phyloP scores from a whole-genome alignment of 2,329 filamentous ascomycete genomes.

The Aspergillus tanneri region DNA sequence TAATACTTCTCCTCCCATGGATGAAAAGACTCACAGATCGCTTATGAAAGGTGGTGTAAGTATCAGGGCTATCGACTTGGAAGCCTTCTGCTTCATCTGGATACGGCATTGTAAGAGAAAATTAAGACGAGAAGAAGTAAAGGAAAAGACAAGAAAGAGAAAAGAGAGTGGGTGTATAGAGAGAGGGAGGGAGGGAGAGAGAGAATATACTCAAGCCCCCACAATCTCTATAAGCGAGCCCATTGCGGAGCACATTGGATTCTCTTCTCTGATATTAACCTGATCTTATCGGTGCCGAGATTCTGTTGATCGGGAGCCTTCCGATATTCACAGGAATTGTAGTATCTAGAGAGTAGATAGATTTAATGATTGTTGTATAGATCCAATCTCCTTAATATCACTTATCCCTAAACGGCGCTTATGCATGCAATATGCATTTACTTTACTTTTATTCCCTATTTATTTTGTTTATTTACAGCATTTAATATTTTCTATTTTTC shows the following conservation, averaged over 20 bases:
- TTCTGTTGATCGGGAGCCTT: no score
- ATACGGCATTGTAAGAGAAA: constrained; percentile 41
- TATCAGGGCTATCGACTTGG: constrained; percentile 63
- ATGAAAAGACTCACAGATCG: constrained; percentile 46
- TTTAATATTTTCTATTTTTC: no score
- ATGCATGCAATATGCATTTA: no score
- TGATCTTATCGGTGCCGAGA: no score
- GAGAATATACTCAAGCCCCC: background rate
- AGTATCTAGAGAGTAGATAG: no score
- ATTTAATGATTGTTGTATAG: no score
- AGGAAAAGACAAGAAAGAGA: background rate
- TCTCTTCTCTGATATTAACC: background rate
- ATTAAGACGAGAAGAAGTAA: background rate
- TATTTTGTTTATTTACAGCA: no score
- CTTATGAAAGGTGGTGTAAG: constrained; percentile 60
- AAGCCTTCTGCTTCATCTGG: constrained; percentile 49
- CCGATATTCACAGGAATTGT: no score
- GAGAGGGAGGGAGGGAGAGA: background rate
- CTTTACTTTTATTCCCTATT: no score
- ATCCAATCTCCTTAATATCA: no score
- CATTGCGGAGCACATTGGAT: background rate
- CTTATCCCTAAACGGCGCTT: no score
- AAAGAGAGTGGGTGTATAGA: background rate
- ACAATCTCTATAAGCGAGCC: background rate
- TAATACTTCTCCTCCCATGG: background rate